Conservation (phyloP, 2,329 filamentous ascomycete genomes). For the Fusarium domesticum region DNA sequence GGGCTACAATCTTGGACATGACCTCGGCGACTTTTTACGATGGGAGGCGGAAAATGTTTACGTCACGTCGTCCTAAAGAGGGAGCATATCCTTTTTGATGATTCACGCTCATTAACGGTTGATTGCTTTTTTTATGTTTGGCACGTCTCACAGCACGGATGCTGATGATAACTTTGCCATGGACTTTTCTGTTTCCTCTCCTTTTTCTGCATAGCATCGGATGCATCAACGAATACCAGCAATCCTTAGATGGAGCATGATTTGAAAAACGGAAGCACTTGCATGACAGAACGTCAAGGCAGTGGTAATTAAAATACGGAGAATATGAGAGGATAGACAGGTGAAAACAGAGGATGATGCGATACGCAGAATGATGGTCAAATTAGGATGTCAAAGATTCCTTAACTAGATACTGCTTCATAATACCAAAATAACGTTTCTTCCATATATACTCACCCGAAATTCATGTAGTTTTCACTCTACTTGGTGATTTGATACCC, state of each 20-base stretch:
- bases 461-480: too few species aligned
- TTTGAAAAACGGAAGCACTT: not conserved
- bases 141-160: not conserved
- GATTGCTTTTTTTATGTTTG: not conserved
- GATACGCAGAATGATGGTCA: not conserved
- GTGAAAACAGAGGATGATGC: not conserved
- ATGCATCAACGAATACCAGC: not conserved
- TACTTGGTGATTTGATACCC: too few species aligned
- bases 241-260: not conserved
- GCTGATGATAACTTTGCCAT: not conserved
- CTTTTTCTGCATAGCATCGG: not conserved
- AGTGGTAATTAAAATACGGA: not conserved
- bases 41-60: conserved; percentile 55
- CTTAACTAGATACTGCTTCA: not conserved
- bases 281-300: not conserved
- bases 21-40: conserved; percentile 55
- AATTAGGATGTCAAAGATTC: not conserved
- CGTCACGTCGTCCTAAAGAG: conserved; percentile 19
- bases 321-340: not conserved
- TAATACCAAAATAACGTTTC: too few species aligned
- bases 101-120: conserved; percentile 5
- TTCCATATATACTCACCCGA: too few species aligned
- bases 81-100: conserved; percentile 1
- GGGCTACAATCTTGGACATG: conserved; percentile 59
- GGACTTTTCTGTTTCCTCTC: not conserved